Evolutionary conservation across 306 rosid species (phyloP).

Genomic region (Casuarina equisetifolia): DNA sequence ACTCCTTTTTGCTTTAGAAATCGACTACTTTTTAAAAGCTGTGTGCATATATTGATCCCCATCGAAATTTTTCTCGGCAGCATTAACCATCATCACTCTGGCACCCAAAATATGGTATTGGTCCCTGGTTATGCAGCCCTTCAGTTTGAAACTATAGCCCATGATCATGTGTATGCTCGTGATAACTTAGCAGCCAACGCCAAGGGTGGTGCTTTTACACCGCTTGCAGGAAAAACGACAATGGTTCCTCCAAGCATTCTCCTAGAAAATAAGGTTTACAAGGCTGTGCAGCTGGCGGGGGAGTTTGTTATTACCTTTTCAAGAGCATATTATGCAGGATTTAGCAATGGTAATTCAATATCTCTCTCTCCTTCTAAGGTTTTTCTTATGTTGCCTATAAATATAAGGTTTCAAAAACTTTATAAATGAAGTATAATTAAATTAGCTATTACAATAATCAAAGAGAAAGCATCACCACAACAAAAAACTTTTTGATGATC

Average conservation of each 20-base stretch:
- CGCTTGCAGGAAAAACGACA: constrained; percentile 39
- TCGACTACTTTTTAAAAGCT: not conserved
- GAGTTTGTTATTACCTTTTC: constrained; percentile 48
- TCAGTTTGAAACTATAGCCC: constrained; percentile 31
- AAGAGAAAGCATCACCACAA: no score
- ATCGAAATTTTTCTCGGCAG: constrained; percentile 12
- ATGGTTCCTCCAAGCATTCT: constrained; percentile 38
- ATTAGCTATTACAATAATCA: no score
- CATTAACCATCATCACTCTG: constrained; percentile 47
- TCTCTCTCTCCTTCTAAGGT: not conserved
- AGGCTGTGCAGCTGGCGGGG: constrained; percentile 43
- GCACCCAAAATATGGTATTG: constrained; percentile 43
- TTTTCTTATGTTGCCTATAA: not conserved
- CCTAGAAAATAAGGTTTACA: constrained; percentile 35
- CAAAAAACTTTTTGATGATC: no score
- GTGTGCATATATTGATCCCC: not conserved
- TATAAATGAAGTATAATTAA: no score
- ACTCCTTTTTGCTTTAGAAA: not conserved
- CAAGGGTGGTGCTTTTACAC: constrained; percentile 26
- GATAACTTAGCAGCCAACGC: constrained; percentile 18
- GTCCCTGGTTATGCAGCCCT: constrained; percentile 32
- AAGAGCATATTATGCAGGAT: constrained; percentile 49
- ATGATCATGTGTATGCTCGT: constrained; percentile 23
- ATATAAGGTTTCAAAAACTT: no score
- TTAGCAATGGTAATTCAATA: constrained; percentile 28